phyloP scores from a whole-genome alignment of 129 eudicot genomes.

The Flaveria linearis region DNA sequence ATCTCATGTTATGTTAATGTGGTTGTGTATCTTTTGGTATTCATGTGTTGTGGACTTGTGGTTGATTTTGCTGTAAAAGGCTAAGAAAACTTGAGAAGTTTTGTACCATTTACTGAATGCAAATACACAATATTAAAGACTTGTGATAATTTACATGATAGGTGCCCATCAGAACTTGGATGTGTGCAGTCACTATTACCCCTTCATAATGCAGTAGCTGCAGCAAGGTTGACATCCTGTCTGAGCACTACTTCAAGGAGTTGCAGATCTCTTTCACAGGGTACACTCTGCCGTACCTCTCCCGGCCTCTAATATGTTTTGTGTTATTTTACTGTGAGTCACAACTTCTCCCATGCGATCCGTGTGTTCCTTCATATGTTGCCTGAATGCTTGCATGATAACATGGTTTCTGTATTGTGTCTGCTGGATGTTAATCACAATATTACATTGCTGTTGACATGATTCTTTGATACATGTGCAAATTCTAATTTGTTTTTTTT shows the following conservation, averaged over 20 bases:
- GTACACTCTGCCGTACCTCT: constrained; percentile 94
- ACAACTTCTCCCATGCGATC: constrained; percentile 32
- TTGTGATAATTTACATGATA: constrained; percentile 28
- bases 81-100: not conserved
- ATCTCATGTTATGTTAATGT: not conserved
- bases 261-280: constrained; percentile 90
- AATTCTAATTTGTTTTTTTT: not conserved
- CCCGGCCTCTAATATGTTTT: constrained; percentile 63
- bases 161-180: constrained; percentile 78
- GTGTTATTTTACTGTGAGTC: constrained; percentile 47
- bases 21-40: not conserved
- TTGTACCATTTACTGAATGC: constrained; percentile 1
- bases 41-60: not conserved
- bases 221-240: constrained; percentile 88
- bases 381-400: constrained; percentile 3
- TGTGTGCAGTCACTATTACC: constrained; percentile 81
- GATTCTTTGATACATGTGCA: constrained; percentile 12
- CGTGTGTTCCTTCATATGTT: constrained; percentile 21
- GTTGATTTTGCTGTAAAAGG: not conserved
- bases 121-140: not conserved
- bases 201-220: constrained; percentile 78
- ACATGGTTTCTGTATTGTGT: not conserved
- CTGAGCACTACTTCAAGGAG: constrained; percentile 60
- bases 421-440: not conserved
- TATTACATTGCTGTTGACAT: not conserved